These are phyloP conservation scores for Aspergillus persii DNA, from an alignment of 2,329 filamentous ascomycete species.

Conservation along the genomic window DNA sequence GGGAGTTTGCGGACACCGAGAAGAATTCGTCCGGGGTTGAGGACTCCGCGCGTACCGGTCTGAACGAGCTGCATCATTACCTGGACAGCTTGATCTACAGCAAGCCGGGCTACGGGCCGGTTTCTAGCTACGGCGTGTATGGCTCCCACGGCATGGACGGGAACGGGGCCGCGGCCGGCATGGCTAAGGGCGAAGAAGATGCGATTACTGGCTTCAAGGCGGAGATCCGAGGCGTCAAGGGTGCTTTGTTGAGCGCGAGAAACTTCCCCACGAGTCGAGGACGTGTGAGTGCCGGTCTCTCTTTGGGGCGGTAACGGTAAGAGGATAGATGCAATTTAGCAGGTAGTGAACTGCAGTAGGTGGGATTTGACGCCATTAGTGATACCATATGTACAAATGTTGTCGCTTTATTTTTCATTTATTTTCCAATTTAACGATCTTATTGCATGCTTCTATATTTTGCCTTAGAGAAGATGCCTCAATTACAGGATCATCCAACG, in stretches of 20 bases:
- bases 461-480: no score
- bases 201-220: conserved; percentile 58
- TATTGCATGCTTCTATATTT: background rate
- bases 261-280: conserved; percentile 53
- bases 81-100: conserved; percentile 49
- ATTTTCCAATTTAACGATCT: background rate
- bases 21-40: conserved; percentile 33
- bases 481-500: no score
- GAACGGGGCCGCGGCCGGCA: conserved; percentile 20
- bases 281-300: conserved; percentile 21
- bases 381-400: background rate
- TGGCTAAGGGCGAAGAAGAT: conserved; percentile 51
- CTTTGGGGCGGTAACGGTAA: conserved; percentile 8
- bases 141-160: conserved; percentile 28
- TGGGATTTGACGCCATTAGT: background rate
- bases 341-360: background rate
- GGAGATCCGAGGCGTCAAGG: conserved; percentile 63
- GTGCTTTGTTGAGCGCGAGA: conserved; percentile 60
- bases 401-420: no score
- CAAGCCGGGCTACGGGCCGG: conserved; percentile 27
- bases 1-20: conserved; percentile 44
- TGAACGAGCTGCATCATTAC: conserved; percentile 52
- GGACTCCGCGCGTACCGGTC: conserved; percentile 32
- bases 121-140: conserved; percentile 35
- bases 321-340: background rate